Base-by-base conservation (phyloP, 257 asterid genomes). In the Solanum arcanum region DNA sequence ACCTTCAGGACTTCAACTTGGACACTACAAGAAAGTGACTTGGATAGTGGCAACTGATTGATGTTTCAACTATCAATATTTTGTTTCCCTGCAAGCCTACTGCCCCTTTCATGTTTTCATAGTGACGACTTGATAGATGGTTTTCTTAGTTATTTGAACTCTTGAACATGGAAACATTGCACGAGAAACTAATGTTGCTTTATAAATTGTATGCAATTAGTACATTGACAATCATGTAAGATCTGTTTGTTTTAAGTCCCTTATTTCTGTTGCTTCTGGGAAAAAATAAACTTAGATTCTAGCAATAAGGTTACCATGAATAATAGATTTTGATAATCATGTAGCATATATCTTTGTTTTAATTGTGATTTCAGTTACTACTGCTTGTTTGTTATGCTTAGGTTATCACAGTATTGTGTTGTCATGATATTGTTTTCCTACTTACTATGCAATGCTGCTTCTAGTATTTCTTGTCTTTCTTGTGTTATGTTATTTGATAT, bases 1-100 rank as follows among this genome's bases (percentile, higher is more conserved):
- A 95, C 90, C 99, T 96, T 89, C 98, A 96, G 4, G 92, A 89
- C 69, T 85, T 92, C 73, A 89, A 89, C 88, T 86, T 89, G 73
- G 89, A 86, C 44, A 77, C 46, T 10, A 83, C 33, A 42, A 91
- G 46, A 90, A 92, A 92, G 86, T 92, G 87, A 86, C 64, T 44
- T 78, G 84, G 64, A 25, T 25, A 25, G 64, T 0, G 5, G 5
- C 87, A 86, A 78, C 46, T 33, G 62, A 68, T 39, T 18, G 23
- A 7, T 11, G 25, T 35, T 62, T 35, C 23, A 20, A 69, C 35
- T 44, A 15, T 78, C 64, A 27, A 25, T 56, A 39, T 62, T 88
- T 83, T 4, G 12, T 47, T 35, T 39, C 27, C 74, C 37, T 31
- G 29, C 68, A 9, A 18, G 15, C 12, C 49, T 33, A 64, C 47